These are phyloP conservation scores for Trypanosoma cruzi DNA, from an alignment of 208 protist species.

Conservation along the genomic window DNA sequence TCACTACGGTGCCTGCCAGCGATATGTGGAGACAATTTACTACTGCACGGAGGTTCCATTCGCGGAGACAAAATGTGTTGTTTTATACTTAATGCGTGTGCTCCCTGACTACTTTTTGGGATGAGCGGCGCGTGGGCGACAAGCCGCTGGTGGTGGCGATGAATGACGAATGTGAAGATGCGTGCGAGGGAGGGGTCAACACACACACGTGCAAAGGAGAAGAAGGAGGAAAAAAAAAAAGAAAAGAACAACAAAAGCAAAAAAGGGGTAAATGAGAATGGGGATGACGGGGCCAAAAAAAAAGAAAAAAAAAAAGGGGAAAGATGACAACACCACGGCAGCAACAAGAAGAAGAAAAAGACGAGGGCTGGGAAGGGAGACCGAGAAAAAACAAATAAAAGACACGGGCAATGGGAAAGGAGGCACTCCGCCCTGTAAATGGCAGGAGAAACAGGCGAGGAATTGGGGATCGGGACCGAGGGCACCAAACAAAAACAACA, in stretches of 20 bases:
- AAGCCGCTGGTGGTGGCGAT: not conserved
- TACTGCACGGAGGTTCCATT: slow-evolving; percentile 84
- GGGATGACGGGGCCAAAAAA: not conserved
- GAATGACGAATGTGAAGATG: not conserved
- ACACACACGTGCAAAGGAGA: not conserved
- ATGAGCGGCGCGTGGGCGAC: not conserved
- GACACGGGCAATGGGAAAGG: not conserved
- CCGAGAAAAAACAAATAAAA: not conserved
- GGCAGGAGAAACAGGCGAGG: not conserved
- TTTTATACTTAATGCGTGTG: slow-evolving; percentile 62
- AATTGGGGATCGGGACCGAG: not conserved
- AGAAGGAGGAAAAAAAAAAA: not conserved
- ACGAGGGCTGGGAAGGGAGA: not conserved
- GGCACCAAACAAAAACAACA: not conserved
- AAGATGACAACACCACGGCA: not conserved
- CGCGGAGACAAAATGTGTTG: slow-evolving; percentile 70
- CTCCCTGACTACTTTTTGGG: slow-evolving; percentile 73
- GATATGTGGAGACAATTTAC: slow-evolving; percentile 81
- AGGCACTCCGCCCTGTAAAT: not conserved
- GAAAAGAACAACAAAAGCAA: slow-evolving; percentile 11
- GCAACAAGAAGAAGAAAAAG: not conserved
- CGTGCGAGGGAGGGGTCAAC: not conserved
- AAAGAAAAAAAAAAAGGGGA: not conserved
- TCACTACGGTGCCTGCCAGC: slow-evolving; percentile 80
- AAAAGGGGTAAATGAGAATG: not conserved